Evolutionary conservation across 163 green algal species (phyloP).

Genomic region (Scenedesmus sp.): DNA sequence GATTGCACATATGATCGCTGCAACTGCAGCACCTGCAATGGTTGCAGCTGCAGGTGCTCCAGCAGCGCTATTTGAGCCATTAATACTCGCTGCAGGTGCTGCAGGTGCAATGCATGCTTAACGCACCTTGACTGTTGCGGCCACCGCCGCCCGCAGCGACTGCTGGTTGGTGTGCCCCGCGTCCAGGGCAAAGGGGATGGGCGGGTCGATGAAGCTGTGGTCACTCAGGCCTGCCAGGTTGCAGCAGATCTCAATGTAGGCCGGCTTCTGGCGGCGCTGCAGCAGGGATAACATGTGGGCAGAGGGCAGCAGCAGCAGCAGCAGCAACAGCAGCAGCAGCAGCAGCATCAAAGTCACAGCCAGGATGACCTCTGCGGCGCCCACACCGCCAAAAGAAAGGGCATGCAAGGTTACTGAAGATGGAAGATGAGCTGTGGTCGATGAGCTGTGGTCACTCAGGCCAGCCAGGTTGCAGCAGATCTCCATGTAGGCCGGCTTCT

Average conservation of each 20-base stretch:
- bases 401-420: neutral
- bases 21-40: no score
- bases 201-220: constrained; percentile 62
- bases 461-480: constrained; percentile 81
- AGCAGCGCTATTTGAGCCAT: no score
- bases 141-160: constrained; percentile 76
- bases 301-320: neutral
- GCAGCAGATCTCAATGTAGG: constrained; percentile 87
- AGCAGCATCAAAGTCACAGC: neutral
- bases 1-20: no score
- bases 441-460: constrained; percentile 58
- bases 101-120: no score
- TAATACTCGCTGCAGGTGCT: no score
- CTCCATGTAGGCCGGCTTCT: constrained; percentile 45
- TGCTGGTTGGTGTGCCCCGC: constrained; percentile 65
- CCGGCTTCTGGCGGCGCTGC: constrained; percentile 64
- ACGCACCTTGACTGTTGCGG: constrained; percentile 56
- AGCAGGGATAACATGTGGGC: neutral
- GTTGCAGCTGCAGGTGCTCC: no score
- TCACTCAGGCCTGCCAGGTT: constrained; percentile 79
- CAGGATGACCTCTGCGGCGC: neutral
- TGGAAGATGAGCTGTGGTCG: neutral
- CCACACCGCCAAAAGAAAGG: no score
- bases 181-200: constrained; percentile 9
- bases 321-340: neutral